Evolutionary conservation across 2,329 filamentous ascomycete genomes (phyloP), one percentile per base, ranked within the genome.

Genomic region (Aplosporella prunicola): DNA sequence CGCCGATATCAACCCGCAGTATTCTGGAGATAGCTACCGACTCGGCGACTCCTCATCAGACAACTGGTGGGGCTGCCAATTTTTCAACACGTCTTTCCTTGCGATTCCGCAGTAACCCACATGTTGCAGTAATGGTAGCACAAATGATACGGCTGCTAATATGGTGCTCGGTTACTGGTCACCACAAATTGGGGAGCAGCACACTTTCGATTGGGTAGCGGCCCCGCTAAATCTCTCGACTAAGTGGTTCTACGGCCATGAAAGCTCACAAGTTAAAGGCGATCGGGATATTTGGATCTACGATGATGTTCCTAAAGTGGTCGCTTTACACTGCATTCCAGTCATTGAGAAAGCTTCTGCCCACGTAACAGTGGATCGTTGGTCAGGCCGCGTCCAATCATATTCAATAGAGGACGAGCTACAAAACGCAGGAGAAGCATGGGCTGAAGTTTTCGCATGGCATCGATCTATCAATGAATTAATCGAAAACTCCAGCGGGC

Each of bases 321-420:
- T 48, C 29, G 44, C 46, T 14, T 43, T 45, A 13, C 43, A 33
- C 2, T 48, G 44, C 20, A 24, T 22, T 13, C 45, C 44, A 5
- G 30, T 47, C 18, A 43, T 48, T 9, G 48, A 48, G 22, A 39
- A 32, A 3, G 35, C 42, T 11, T 42, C 45, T 6, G 45, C 44
- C 4, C 32, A 18, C 9, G 41, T 50, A 3, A 23, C 30, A 9
- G 27, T 49, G 3, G 42, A 48, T 20, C 16, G 22, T 17, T 11
- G 32, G 1, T 22, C 11, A 3, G 39, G 37, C 11, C 22, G 15
- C 3, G 28, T 51, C 4, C 26, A 41, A 8, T 43, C 40, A 5
- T 40, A 48, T 18, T 23, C 31, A 4, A 42, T 49, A 15, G 26
- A 28, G 9, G 25, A 20, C 11, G 10, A 20, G 9, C 17, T 30